Conservation (phyloP, 108 stramenopile genomes). For the Nitzschia sp. region DNA sequence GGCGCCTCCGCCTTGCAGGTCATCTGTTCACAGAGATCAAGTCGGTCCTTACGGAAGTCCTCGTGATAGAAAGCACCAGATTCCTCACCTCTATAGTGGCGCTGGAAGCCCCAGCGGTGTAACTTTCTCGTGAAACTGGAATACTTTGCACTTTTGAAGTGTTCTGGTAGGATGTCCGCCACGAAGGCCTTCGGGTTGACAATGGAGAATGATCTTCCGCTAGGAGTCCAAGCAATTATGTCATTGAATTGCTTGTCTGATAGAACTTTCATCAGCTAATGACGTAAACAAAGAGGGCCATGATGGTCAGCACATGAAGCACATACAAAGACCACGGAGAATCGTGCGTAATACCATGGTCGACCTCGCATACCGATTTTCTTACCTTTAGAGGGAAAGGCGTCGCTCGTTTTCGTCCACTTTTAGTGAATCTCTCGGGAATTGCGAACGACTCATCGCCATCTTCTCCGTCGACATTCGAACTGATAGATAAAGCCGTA, state of each 20-base stretch:
- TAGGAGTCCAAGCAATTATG: slow-evolving; percentile 55
- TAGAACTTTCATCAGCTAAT: slow-evolving; percentile 55
- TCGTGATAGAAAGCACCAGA: slow-evolving; percentile 55
- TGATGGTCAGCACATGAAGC: no score
- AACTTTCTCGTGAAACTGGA: slow-evolving; percentile 55
- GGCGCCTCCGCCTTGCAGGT: slow-evolving; percentile 27
- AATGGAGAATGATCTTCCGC: slow-evolving; percentile 54
- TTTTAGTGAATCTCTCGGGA: slow-evolving; percentile 51
- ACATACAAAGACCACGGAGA: no score
- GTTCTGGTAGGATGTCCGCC: slow-evolving; percentile 37
- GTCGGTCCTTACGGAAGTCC: slow-evolving; percentile 39
- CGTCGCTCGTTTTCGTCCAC: slow-evolving; percentile 41
- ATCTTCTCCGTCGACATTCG: neutral
- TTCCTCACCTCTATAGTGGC: slow-evolving; percentile 43
- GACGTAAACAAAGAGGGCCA: neutral
- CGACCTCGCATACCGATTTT: neutral
- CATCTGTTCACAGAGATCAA: slow-evolving; percentile 41
- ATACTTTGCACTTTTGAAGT: slow-evolving; percentile 54
- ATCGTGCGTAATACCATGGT: neutral
- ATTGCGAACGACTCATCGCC: slow-evolving; percentile 28
- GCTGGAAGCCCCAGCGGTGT: slow-evolving; percentile 59
- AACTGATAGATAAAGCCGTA: slow-evolving; percentile 4
- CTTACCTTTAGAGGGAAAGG: slow-evolving; percentile 47
- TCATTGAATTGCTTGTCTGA: slow-evolving; percentile 31
- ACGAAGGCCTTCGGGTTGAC: slow-evolving; percentile 43